Evolutionary conservation across 768 basidiomycete species (phyloP), one percentile per base, ranked within the genome.

Genomic region (Podaxis rugospora): DNA sequence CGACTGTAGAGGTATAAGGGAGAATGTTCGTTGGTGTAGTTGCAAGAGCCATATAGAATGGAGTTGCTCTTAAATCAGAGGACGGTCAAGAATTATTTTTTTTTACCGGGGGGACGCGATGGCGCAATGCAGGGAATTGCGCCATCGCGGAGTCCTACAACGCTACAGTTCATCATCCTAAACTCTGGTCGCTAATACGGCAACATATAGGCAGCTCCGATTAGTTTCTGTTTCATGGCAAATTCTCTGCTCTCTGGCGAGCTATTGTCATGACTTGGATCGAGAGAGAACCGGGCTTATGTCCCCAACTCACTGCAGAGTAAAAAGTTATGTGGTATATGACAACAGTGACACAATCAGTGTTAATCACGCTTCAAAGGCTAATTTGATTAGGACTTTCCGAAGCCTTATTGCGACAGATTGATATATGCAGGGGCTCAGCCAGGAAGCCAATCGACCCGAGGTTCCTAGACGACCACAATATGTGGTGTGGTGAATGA

Each of bases 81-180:
- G 51, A 32, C 6, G 28, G 49, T 37, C 18, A 57, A 23, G 35
- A 36, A 55, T n/a, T 7, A 21, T 32, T 54, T 57, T 27, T 28
- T 42, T 57, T 63, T 18, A 52, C 46, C 9, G 35, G 55, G 55
- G 44, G 21, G 36, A 49, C 28, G 52, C 18, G 36, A 50, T 14
- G 40, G 40, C 42, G 21, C 47, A 21, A 49, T 18, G 11, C 47
- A 28, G 32, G 32, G 42, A 52, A 65, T 62, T 57, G 58, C 64
- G 63, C 59, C 53, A 61, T 61, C 53, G 32, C 36, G 21, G 18
- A 28, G 27, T 27, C 32, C 32, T 40, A 44, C 39, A 21, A 37
- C 59, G 47, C 40, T 37, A 46, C 23, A 36, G 42, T 39, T 27
- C 18, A 14, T 28, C 55, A 55, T 46, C 55, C 35, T 7, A 56